A percentile compares a stretch with the other conserved stretches of the same genome.
phyloP scores from a whole-genome alignment of 495 filamentous ascomycete species.

The Neurospora cerealis region DNA sequence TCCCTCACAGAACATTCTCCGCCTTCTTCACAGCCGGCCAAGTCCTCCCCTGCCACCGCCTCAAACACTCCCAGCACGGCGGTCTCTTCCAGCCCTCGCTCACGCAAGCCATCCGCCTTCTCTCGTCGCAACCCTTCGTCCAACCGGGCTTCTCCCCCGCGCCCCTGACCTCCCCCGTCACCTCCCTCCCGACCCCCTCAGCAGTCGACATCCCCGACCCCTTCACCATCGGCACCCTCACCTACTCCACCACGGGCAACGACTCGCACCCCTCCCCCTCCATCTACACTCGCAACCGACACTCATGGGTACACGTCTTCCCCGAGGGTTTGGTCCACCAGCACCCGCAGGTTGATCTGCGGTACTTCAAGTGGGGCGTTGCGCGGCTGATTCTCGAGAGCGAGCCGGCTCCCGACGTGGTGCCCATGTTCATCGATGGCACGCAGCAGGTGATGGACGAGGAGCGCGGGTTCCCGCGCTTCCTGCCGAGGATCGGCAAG shows the following conservation, averaged over 20 bases:
- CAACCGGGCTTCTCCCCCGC: conserved; percentile 22
- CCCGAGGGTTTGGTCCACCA: conserved; percentile 93
- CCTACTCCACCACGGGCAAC: conserved; percentile 52
- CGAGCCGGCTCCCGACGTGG: conserved; percentile 67
- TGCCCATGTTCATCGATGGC: conserved; percentile 93
- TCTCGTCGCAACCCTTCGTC: conserved; percentile 53
- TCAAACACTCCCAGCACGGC: conserved; percentile 58
- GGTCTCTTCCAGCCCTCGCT: conserved; percentile 86
- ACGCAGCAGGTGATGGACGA: conserved; percentile 80
- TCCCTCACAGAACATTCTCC: conserved; percentile 36
- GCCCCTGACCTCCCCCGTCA: conserved; percentile 6
- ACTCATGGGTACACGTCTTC: conserved; percentile 89
- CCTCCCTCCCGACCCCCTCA: conserved; percentile 19
- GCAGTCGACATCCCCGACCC: conserved; percentile 43
- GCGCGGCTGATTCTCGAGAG: conserved; percentile 81
- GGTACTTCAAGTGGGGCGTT: conserved; percentile 97
- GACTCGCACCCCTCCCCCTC: conserved; percentile 52
- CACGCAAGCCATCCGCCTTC: conserved; percentile 72
- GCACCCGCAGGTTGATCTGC: conserved; percentile 64
- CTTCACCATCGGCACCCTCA: conserved; percentile 45
- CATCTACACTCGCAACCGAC: conserved; percentile 37
- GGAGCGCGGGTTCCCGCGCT: conserved; percentile 65
- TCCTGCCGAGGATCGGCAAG: conserved; percentile 65
- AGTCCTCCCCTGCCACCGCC: conserved; percentile 78
- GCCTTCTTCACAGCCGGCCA: conserved; percentile 80